These are phyloP conservation scores for Aspergillus sclerotioniger DNA, from an alignment of 495 filamentous ascomycete species.

Conservation along the genomic window DNA sequence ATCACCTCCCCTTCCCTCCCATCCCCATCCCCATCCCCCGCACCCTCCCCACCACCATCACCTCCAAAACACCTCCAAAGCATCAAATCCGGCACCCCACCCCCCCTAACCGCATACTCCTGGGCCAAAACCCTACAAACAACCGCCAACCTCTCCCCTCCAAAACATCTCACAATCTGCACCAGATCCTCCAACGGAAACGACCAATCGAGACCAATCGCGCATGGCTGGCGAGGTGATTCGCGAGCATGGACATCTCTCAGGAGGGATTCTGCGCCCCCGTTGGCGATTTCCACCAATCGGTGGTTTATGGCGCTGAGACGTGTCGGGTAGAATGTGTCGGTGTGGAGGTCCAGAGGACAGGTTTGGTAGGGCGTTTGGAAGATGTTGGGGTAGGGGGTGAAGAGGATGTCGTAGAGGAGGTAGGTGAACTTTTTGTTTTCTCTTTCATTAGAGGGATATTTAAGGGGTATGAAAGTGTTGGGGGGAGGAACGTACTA, in stretches of 20 bases:
- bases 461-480: background rate
- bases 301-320: constrained; percentile 87
- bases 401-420: constrained; percentile 90
- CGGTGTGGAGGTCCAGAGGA: constrained; percentile 88
- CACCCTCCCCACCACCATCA: background rate
- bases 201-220: constrained; percentile 88
- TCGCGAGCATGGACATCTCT: constrained; percentile 63
- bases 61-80: constrained; percentile 60
- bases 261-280: constrained; percentile 65
- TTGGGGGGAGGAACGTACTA: constrained; percentile 39
- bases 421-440: constrained; percentile 74
- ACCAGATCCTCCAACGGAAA: constrained; percentile 77
- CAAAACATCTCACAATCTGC: constrained; percentile 78
- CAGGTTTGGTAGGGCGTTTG: constrained; percentile 93
- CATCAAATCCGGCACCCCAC: constrained; percentile 90
- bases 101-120: constrained; percentile 82
- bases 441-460: background rate
- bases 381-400: constrained; percentile 94
- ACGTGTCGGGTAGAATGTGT: constrained; percentile 84
- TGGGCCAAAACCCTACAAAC: constrained; percentile 93
- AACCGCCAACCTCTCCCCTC: constrained; percentile 72
- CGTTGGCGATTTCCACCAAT: constrained; percentile 79
- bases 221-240: constrained; percentile 68
- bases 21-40: background rate
- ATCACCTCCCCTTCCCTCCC: constrained; percentile 57